phyloP scores from a whole-genome alignment of 257 asterid genomes.

The Gynochthodes officinalis region DNA sequence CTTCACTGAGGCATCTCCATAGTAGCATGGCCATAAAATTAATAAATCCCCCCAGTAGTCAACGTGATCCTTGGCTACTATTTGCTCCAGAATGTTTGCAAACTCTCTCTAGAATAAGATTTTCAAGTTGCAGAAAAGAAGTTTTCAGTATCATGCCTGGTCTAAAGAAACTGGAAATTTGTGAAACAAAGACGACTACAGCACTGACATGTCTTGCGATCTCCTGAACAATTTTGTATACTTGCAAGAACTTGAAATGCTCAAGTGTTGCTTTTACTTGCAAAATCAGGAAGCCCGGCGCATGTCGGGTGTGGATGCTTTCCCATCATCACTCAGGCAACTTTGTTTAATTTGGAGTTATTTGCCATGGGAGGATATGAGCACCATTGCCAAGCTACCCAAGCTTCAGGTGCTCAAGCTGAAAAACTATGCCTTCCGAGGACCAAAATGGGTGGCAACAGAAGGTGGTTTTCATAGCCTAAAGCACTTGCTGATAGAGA shows the following conservation, averaged over 20 bases:
- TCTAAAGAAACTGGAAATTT: conserved; percentile 31
- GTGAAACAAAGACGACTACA: conserved; percentile 8
- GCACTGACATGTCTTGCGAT: not conserved
- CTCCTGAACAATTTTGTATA: not conserved
- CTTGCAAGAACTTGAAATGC: not conserved
- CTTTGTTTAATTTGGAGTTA: not conserved
- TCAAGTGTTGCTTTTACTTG: not conserved
- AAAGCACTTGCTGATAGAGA: conserved; percentile 6
- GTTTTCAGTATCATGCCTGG: conserved; percentile 23
- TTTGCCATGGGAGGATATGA: not conserved
- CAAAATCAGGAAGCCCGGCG: too few relatives aligned
- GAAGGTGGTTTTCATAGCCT: not conserved
- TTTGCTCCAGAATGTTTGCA: conserved; percentile 23
- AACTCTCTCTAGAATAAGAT: conserved; percentile 28
- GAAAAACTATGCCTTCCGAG: conserved; percentile 3
- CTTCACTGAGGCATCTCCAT: conserved; percentile 28
- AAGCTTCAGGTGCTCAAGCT: conserved; percentile 12
- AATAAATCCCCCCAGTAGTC: conserved; percentile 4
- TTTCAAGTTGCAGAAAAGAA: conserved; percentile 16
- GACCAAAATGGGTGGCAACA: not conserved
- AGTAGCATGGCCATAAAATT: conserved; percentile 16
- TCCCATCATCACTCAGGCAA: not conserved
- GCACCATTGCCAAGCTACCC: not conserved
- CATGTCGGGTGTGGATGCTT: too few relatives aligned
- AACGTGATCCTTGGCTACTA: not conserved